A percentile compares a stretch with the other conserved stretches of the same genome.
These are phyloP conservation scores for Gentiana macrophylla DNA, from an alignment of 257 asterid genomes.

Conservation along the genomic window DNA sequence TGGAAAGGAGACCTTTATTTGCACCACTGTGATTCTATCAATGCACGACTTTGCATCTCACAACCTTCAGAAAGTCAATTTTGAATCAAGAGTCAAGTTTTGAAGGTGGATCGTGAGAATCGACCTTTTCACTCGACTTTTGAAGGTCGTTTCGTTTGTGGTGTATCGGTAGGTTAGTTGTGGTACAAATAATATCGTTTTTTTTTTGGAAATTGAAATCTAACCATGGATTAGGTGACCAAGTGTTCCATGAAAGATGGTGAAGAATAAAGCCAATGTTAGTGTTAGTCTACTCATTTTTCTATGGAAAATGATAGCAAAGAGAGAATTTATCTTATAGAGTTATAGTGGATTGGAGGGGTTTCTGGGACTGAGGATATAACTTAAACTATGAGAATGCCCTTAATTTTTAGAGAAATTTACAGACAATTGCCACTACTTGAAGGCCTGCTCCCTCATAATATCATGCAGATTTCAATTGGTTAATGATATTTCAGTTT, in stretches of 20 bases:
- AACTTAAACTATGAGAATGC: conserved; percentile 9
- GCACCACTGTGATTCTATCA: too few relatives aligned
- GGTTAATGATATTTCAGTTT: too few relatives aligned
- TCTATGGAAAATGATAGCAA: conserved; percentile 1
- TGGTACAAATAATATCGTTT: too few relatives aligned
- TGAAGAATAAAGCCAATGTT: conserved; percentile 18
- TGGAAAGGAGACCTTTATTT: too few relatives aligned
- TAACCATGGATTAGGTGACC: conserved; percentile 31
- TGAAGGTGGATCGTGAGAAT: too few relatives aligned
- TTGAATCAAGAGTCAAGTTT: too few relatives aligned
- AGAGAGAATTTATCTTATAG: neutral
- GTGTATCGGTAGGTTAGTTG: too few relatives aligned
- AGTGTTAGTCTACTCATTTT: conserved; percentile 25
- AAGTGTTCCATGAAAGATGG: conserved; percentile 14
- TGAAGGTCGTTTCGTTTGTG: too few relatives aligned
- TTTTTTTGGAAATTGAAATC: conserved; percentile 1
- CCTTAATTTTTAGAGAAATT: conserved; percentile 13
- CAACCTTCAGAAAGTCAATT: too few relatives aligned
- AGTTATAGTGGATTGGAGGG: conserved; percentile 14
- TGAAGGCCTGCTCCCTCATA: neutral
- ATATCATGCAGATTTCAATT: too few relatives aligned
- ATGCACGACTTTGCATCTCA: too few relatives aligned
- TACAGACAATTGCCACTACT: conserved; percentile 20
- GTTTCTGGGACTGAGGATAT: conserved; percentile 22
- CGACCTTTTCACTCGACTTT: too few relatives aligned